These are phyloP conservation scores for Cylindrotheca closterium DNA, from an alignment of 108 stramenopile genomes.

Conservation along the genomic window DNA sequence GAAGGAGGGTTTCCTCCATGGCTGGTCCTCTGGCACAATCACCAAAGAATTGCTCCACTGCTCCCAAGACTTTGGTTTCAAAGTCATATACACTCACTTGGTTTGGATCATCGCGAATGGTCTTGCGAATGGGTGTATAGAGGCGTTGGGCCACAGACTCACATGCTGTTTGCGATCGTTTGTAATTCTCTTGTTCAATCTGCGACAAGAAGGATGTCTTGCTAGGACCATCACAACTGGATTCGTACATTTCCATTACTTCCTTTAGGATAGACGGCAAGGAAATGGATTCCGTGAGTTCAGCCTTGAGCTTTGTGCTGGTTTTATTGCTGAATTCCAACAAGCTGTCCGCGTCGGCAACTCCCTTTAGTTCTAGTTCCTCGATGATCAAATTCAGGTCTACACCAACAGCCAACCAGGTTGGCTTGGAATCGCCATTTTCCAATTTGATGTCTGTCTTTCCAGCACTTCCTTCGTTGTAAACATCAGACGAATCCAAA, in stretches of 20 bases:
- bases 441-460: neutral
- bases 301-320: neutral
- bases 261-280: neutral
- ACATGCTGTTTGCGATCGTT: constrained; percentile 6
- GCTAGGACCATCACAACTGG: neutral
- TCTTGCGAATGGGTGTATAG: neutral
- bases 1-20: neutral
- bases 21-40: constrained; percentile 6
- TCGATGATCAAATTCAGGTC: neutral
- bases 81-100: constrained; percentile 1
- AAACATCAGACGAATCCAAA: constrained; percentile 6
- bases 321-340: neutral
- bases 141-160: neutral
- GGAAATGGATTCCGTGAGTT: neutral
- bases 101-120: neutral
- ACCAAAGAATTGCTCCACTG: neutral
- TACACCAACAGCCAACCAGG: neutral
- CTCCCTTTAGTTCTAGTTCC: neutral
- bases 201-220: constrained; percentile 5
- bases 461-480: constrained; percentile 1
- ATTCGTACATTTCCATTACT: neutral
- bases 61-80: constrained; percentile 1
- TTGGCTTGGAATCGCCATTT: neutral
- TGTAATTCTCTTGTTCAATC: neutral
- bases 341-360: neutral